A percentile compares a stretch with the other conserved stretches of the same genome.
Evolutionary conservation across 176 grass and related monocot species (phyloP).

Genomic region (Ensete glaucum): DNA sequence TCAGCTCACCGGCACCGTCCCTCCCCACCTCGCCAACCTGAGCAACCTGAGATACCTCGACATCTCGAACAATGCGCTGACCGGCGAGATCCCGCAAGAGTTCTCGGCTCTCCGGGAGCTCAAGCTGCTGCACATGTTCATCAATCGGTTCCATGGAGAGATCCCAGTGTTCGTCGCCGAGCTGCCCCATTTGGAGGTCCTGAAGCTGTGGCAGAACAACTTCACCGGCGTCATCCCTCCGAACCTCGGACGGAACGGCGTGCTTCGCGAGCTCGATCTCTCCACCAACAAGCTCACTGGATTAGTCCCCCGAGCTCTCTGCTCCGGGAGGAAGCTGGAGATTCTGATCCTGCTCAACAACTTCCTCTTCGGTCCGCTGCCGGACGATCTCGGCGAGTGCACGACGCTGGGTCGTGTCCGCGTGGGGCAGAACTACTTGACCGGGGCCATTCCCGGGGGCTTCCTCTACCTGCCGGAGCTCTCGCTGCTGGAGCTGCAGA

Average conservation of each 20-base stretch:
- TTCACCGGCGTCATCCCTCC: conserved; percentile 62
- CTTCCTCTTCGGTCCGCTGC: conserved; percentile 70
- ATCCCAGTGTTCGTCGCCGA: conserved; percentile 66
- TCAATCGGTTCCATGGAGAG: conserved; percentile 60
- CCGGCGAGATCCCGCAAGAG: conserved; percentile 53
- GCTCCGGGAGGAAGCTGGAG: conserved; percentile 45
- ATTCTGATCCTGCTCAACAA: conserved; percentile 75
- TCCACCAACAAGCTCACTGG: conserved; percentile 78
- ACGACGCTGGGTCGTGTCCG: conserved; percentile 53
- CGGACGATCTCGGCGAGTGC: conserved; percentile 49
- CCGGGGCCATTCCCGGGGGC: conserved; percentile 48
- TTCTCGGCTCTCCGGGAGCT: conserved; percentile 54
- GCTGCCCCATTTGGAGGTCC: conserved; percentile 68
- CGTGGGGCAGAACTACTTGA: conserved; percentile 75
- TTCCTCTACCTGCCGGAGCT: conserved; percentile 64
- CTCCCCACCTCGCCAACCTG: conserved; percentile 52
- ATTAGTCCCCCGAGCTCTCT: conserved; percentile 44
- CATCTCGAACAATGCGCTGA: conserved; percentile 76
- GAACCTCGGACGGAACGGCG: conserved; percentile 41
- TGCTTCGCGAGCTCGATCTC: conserved; percentile 55
- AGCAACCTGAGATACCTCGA: conserved; percentile 63
- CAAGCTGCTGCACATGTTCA: conserved; percentile 72
- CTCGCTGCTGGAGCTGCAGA: conserved; percentile 71
- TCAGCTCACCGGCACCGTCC: conserved; percentile 37
- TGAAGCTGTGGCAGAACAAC: conserved; percentile 95